phyloP scores from a whole-genome alignment of 495 filamentous ascomycete genomes.

The Hyphodiscus hymeniophilus region DNA sequence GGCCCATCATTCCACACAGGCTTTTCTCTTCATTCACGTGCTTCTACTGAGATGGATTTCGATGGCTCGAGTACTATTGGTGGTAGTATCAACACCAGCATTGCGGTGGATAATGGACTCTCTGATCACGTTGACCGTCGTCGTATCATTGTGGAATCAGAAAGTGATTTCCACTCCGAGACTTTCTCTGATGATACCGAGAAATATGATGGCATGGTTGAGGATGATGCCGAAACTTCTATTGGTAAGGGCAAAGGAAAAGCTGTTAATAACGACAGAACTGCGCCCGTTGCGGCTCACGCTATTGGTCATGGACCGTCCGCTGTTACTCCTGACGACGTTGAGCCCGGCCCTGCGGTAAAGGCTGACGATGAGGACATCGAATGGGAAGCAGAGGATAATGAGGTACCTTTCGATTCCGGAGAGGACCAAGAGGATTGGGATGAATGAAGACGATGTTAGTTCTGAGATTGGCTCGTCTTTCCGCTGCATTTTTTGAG shows the following conservation, averaged over 20 bases:
- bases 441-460: too few relatives aligned
- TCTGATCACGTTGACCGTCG: neutral
- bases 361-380: neutral
- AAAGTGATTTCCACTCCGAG: neutral
- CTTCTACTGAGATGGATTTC: neutral
- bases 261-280: too few relatives aligned
- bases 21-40: neutral
- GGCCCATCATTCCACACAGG: constrained; percentile 29
- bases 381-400: neutral
- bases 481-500: too few relatives aligned
- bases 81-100: neutral
- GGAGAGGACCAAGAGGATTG: neutral
- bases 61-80: neutral
- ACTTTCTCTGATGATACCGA: neutral
- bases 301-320: too few relatives aligned
- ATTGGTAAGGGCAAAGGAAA: neutral
- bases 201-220: neutral
- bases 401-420: neutral
- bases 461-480: too few relatives aligned
- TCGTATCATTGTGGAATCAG: neutral
- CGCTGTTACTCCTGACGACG: neutral
- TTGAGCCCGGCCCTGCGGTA: neutral
- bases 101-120: neutral
- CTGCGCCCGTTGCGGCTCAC: neutral
- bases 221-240: neutral